Percentiles rank a stretch among this genome's conserved stretches.
phyloP scores from a whole-genome alignment of 768 basidiomycete species.

The Termitomyces sp. region DNA sequence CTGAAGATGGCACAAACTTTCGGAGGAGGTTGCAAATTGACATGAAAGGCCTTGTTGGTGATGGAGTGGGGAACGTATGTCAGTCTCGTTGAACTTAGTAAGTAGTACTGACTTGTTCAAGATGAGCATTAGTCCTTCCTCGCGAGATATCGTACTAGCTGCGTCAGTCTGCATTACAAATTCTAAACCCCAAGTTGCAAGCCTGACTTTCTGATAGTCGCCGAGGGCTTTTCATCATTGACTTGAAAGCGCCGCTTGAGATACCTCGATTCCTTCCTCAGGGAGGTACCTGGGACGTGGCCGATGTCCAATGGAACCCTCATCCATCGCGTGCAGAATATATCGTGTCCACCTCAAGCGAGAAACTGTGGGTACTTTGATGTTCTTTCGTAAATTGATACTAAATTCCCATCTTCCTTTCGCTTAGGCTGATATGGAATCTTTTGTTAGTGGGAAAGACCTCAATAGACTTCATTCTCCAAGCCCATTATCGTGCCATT shows the following conservation, averaged over 20 bases:
- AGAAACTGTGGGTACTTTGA: constrained; percentile 65
- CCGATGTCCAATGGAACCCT: constrained; percentile 92
- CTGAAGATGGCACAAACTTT: constrained; percentile 60
- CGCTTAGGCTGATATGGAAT: constrained; percentile 86
- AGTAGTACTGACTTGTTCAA: constrained; percentile 26
- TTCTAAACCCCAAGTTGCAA: not conserved
- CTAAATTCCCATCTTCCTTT: not conserved
- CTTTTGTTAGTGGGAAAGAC: constrained; percentile 69
- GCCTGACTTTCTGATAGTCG: constrained; percentile 39
- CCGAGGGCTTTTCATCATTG: constrained; percentile 92
- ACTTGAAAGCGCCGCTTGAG: constrained; percentile 82
- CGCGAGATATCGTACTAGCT: constrained; percentile 86
- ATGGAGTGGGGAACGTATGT: constrained; percentile 81
- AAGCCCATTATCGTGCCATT: constrained; percentile 91
- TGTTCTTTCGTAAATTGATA: not conserved
- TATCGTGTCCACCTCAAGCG: constrained; percentile 84
- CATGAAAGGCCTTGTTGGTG: constrained; percentile 76
- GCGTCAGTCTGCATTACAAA: constrained; percentile 43
- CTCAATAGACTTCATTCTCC: constrained; percentile 80
- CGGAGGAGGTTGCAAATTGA: constrained; percentile 65
- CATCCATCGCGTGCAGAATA: constrained; percentile 74
- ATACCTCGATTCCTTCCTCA: constrained; percentile 94
- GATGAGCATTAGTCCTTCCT: constrained; percentile 92
- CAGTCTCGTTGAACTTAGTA: not conserved
- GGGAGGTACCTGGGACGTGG: constrained; percentile 95